Evolutionary conservation across 768 basidiomycete species (phyloP).

Genomic region (Suillus brevipes): DNA sequence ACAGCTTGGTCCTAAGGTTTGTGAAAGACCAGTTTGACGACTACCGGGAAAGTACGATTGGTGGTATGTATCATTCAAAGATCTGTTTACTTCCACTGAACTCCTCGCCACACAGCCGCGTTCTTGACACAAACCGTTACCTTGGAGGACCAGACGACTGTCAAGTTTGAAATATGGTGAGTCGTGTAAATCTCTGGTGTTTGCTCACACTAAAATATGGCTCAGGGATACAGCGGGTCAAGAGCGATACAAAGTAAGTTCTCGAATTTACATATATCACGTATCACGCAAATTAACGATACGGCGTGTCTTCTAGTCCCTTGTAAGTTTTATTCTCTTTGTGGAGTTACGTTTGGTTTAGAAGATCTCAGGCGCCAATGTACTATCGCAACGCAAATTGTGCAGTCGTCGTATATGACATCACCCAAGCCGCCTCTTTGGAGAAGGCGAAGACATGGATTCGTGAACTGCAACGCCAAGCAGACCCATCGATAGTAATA

Average conservation of each 20-base stretch:
- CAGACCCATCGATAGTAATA: conserved; percentile 95
- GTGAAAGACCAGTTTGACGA: conserved; percentile 97
- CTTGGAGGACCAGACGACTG: conserved; percentile 82
- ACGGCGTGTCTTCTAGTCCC: conserved; percentile 34
- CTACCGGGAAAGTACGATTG: conserved; percentile 93
- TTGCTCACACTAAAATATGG: conserved; percentile 3
- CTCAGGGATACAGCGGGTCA: conserved; percentile 93
- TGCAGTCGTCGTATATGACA: conserved; percentile 94
- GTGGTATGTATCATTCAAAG: conserved; percentile 50
- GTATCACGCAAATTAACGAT: conserved; percentile 5
- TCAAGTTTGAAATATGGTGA: conserved; percentile 99
- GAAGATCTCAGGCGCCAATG: conserved; percentile 74
- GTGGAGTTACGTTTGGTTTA: conserved; percentile 5
- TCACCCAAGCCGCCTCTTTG: conserved; percentile 87
- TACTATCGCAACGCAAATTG: conserved; percentile 96
- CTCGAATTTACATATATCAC: neutral
- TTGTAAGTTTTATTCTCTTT: conserved; percentile 37
- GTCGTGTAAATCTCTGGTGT: conserved; percentile 23
- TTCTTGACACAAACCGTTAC: conserved; percentile 98
- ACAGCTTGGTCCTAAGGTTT: conserved; percentile 89
- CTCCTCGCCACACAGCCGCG: conserved; percentile 59
- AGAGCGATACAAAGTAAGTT: conserved; percentile 84
- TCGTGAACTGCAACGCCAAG: conserved; percentile 93
- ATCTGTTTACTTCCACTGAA: conserved; percentile 16
- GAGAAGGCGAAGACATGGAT: conserved; percentile 98